Conservation (phyloP, 2,329 filamentous ascomycete species). For the Fusarium pilosicola region DNA sequence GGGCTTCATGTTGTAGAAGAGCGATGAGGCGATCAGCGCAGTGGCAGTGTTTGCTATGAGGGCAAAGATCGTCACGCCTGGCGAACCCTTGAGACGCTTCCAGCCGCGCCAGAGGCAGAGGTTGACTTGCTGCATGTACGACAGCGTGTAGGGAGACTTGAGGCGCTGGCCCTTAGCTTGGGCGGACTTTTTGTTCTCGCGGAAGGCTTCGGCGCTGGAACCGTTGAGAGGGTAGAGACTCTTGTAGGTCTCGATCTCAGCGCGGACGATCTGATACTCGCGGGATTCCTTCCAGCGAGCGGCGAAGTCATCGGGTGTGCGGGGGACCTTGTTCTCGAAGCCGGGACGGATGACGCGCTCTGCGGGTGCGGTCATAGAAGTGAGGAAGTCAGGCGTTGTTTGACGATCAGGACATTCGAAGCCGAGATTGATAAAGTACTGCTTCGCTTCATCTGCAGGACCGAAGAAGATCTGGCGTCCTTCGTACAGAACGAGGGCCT, state of each 20-base stretch:
- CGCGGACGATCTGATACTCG: slow-evolving; percentile 24
- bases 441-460: slow-evolving; percentile 62
- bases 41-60: slow-evolving; percentile 16
- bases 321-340: slow-evolving; percentile 48
- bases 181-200: slow-evolving; percentile 37
- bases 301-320: slow-evolving; percentile 53
- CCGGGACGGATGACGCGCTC: slow-evolving; percentile 50
- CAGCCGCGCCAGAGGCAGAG: slow-evolving; percentile 55
- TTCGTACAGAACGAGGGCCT: slow-evolving; percentile 73
- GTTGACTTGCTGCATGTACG: slow-evolving; percentile 56
- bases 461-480: slow-evolving; percentile 76
- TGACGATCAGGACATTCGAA: slow-evolving; percentile 70
- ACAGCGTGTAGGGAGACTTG: slow-evolving; percentile 61
- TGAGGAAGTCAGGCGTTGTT: slow-evolving; percentile 74
- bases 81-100: slow-evolving; percentile 51
- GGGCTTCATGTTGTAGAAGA: slow-evolving; percentile 35
- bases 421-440: slow-evolving; percentile 70
- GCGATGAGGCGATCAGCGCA: slow-evolving; percentile 25
- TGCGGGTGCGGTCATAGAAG: slow-evolving; percentile 58
- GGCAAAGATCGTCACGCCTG: slow-evolving; percentile 21
- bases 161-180: slow-evolving; percentile 52
- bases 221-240: slow-evolving; percentile 41
- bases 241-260: slow-evolving; percentile 49
- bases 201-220: slow-evolving; percentile 39
- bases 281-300: slow-evolving; percentile 47